Base-by-base conservation (phyloP, 2,329 filamentous ascomycete species). In the Elsinoe perseae region DNA sequence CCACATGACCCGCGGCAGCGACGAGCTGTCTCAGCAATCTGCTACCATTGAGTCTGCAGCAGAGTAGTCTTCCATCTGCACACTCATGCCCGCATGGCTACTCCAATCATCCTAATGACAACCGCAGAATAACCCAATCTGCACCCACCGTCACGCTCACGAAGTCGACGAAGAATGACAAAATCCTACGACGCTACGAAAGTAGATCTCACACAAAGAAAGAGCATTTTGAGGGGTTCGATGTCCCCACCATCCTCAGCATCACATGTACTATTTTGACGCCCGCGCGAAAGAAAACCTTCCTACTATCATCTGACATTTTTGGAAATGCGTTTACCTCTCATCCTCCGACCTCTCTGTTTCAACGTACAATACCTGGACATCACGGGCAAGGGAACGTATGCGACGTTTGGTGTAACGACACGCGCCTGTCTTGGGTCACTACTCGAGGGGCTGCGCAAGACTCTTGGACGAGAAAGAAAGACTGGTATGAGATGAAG, bases 1-100 rank as follows among this genome's bases (percentile, higher is more conserved):
- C 64, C 81, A 84, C 67, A 77, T 80, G 64, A 70, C 77, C 57
- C 79, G 81, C 62, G 80, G 79, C 64, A 84, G 81, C 68, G 82
- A 85, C 63, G 82, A 85, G 67, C 71, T 84, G 58, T 80, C 80
- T 56, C 76, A 79, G 61, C 79, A 77, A 64, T 80, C 79, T 60
- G 69, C 65, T 59, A 77, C 78, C 57, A 77, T 82, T 61, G 80
- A 83, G 30, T 50, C 44, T 50, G 50, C 54, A 59, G 56, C 48
- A 18, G 50, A 59, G 43, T 56, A 56, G 43, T 21, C 42, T 43
- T 43, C 28, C 25, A 4, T 23, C 14, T n/a, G 14, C 16, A 14
- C 10, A 8, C 28, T 23, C 40, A 18, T 14, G 3, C 10, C 27
- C 27, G 12, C 16, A 14, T 23, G 25, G 12, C 38, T 12, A 8